Evolutionary conservation across 1,284 basidiomycete genomes (phyloP).

Genomic region (Trametes sp.): DNA sequence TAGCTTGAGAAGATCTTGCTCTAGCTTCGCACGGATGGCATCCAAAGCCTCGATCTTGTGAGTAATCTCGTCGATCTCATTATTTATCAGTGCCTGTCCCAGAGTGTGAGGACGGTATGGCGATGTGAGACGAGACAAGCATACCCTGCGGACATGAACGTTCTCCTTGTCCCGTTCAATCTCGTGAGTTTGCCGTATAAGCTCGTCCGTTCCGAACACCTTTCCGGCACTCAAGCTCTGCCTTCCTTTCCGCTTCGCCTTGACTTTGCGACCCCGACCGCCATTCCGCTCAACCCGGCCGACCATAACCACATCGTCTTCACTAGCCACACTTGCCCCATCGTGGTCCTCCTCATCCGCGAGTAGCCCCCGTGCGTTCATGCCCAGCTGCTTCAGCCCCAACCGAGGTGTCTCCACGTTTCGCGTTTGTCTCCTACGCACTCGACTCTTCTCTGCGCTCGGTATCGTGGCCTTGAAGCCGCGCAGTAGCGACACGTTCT

Average conservation of each 20-base stretch:
- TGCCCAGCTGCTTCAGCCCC: constrained; percentile 81
- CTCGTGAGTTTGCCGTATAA: constrained; percentile 83
- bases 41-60: constrained; percentile 90
- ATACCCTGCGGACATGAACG: constrained; percentile 82
- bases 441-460: constrained; percentile 80
- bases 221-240: constrained; percentile 75
- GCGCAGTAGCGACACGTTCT: constrained; percentile 77
- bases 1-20: constrained; percentile 84
- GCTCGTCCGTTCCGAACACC: constrained; percentile 82
- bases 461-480: constrained; percentile 95
- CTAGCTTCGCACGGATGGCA: constrained; percentile 80
- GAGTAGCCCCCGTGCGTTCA: constrained; percentile 79
- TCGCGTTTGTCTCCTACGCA: constrained; percentile 78
- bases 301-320: constrained; percentile 72
- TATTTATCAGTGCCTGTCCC: constrained; percentile 77
- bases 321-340: constrained; percentile 66
- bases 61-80: constrained; percentile 88
- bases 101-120: constrained; percentile 10
- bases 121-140: constrained; percentile 42
- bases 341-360: constrained; percentile 69
- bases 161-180: constrained; percentile 91
- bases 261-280: constrained; percentile 46
- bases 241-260: constrained; percentile 65
- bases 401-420: constrained; percentile 81
- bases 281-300: constrained; percentile 46